Base-by-base conservation (phyloP, 2,329 filamentous ascomycete species). In the Stagonosporopsis rhizophila region DNA sequence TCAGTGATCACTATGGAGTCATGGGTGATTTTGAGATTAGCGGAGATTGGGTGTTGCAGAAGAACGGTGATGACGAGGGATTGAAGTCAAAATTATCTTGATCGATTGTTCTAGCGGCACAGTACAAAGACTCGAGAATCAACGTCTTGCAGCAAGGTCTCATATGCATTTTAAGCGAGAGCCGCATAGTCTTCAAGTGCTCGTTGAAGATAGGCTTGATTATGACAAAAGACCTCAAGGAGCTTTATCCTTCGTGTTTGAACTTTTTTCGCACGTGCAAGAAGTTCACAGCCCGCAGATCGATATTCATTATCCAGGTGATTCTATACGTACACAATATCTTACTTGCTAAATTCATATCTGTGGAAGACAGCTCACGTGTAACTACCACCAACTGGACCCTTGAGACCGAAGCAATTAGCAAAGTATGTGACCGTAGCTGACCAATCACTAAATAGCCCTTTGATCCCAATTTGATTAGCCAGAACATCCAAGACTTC, bases 401-500 rank as follows among this genome's bases (percentile, higher is more conserved):
- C 61, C 48, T 62, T 56, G n/a, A 73, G 53, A 1, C 75, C 81
- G 58, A 89, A 85, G 74, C 87, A 90, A 66, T 89, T 90, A 59
- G 87, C 87, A 72, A 88, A 90, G 61, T 87, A 89, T 0, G 85
- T 87, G 7, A 85, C 81, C 0, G 87, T 88, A 5, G 84, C 82
- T 20, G 82, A 81, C 87, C 87, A 89, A 71, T 90, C 87, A 4
- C 82, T 83, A 64, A 90, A 89, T 50, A 89, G 77, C 3, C 81
- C 85, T 19, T 77, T 72, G n/a, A 88, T 82, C 0, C 84, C 83
- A 19, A 89, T 82, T 65, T 89, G 74, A 56, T 81, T 79, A 2
- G 78, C 82, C 56, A 90, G 74, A 1, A 88, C 84, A 62, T 90
- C 82, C 23, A 90, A 69, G 19, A 89, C 75, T 34, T 81, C 82